These are phyloP conservation scores for Niebla homalea DNA, from an alignment of 495 filamentous ascomycete genomes.

Conservation along the genomic window DNA sequence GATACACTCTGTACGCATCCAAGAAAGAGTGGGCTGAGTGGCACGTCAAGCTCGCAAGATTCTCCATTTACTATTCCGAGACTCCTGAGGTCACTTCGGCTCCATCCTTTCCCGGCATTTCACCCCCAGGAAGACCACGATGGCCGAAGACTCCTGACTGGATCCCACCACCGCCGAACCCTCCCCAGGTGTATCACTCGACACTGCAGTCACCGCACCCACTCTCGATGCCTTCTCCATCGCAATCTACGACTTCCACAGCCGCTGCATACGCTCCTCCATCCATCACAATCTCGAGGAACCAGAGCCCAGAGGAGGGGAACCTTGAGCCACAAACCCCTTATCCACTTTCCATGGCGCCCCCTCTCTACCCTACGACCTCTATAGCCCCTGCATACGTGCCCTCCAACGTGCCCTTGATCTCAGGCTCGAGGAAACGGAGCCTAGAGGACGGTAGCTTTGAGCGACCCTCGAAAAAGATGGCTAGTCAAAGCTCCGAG, in stretches of 20 bases:
- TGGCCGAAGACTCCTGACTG: not conserved
- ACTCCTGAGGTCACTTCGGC: slow-evolving; percentile 27
- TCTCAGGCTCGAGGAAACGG: slow-evolving; percentile 45
- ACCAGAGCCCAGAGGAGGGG: too few relatives aligned
- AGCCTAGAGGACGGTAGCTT: slow-evolving; percentile 49
- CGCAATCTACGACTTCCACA: too few relatives aligned
- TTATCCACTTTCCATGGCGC: slow-evolving; percentile 25
- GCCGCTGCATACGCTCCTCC: too few relatives aligned
- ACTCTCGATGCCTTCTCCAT: not conserved
- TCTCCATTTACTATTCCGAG: slow-evolving; percentile 65
- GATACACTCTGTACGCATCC: slow-evolving; percentile 80
- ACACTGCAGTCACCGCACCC: not conserved
- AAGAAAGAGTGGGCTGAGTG: slow-evolving; percentile 72
- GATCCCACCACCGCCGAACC: not conserved
- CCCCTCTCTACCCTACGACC: not conserved
- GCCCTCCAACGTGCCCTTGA: too few relatives aligned
- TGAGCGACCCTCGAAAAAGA: slow-evolving; percentile 58
- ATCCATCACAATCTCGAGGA: too few relatives aligned
- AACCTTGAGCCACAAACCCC: slow-evolving; percentile 1
- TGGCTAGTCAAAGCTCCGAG: slow-evolving; percentile 22
- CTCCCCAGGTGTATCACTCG: slow-evolving; percentile 15
- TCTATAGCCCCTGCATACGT: too few relatives aligned
- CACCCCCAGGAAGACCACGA: slow-evolving; percentile 12
- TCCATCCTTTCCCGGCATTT: not conserved
- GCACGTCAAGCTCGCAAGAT: slow-evolving; percentile 66